Evolutionary conservation across 73 alveolate species (phyloP), one percentile per base, ranked within the genome.

Genomic region (Paramecium primaurelia): DNA sequence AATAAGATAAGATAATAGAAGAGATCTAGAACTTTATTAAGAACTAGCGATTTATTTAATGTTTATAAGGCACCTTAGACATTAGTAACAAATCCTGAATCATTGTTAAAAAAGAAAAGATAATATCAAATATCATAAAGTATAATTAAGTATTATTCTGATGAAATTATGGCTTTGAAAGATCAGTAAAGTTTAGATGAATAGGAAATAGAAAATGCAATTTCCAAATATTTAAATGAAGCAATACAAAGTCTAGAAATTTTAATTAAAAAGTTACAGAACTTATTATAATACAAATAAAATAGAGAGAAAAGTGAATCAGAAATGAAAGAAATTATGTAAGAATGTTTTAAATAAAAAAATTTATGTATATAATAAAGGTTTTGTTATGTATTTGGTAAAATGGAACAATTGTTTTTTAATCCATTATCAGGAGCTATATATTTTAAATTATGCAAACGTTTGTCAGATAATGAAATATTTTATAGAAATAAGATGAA

Each of bases 391-490:
- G 10, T 80, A 4, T 80, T 80, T 80, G 91, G 91, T 18, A 80
- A 80, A 22, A 45, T 80, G 71, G 91, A 80, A 47, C n/a, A 80
- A 47, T 9, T 42, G 4, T 80, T 45, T 18, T 49, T 42, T 22
- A 80, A 80, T 80, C 91, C 91, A 4, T 38, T 80, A 6, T 42
- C 77, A n/a, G 91, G 64, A 14, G 91, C 73, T 5, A 44, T 42
- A 4, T 80, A 80, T 25, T 80, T 26, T 22, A 80, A 80, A 80
- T 42, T 45, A n/a, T 80, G 91, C 12, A 80, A 80, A 80, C 49
- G 91, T n/a, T 6, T 80, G 4, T 80, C 91, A 22, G 91, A 80
- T 10, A 80, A 16, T 7, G 58, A 80, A 12, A 8, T 16, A 25
- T 26, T 44, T 18, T 49, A 45, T 28, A 14, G 75, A 14, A 32